Evolutionary conservation across 1,139 yeast species (phyloP), one percentile per base, ranked within the genome.

Genomic region (Pichia sp.): DNA sequence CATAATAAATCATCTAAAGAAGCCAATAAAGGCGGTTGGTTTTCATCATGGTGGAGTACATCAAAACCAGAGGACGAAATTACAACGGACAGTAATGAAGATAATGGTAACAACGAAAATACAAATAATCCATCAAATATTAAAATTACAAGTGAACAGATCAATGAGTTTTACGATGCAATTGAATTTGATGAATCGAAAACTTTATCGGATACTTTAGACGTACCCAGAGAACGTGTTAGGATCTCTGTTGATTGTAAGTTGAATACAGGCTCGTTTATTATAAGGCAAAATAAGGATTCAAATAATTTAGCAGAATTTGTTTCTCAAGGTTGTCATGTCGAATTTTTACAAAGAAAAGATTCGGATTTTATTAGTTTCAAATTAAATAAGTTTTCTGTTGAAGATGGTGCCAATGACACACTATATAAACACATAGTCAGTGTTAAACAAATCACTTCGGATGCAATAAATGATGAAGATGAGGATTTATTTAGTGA

Each of bases 131-230:
- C 7, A 24, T 56, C 36, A 2, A 34, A 34, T 34, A 34, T 65
- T 22, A 60, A 56, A 42, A 67, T 83, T 57, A 71, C 80, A 1
- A 85, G 82, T 24, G 88, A 82, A 53, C 92, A 85, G 58, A 71
- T 82, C 54, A 73, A 88, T 61, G 98, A 94, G 48, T 73, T 92
- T 16, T 90, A 88, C 61, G 96, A 88, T 53, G 95, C 97, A 0
- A 92, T 94, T 55, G 99, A 90, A 53, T 90, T 85, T 68, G 87
- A 89, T 58, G 96, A 89, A 53, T 70, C 77, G 27, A 73, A 77
- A 47, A 74, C 76, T 0, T 59, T 78, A 0, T 55, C 72, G 0
- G 77, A 77, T 16, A 68, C 82, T 0, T 69, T 83, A 13, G 85
- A 84, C 54, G 61, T 85, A 2, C 96, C 97, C 0, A 75, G 80